Conservation (phyloP, 2,329 filamentous ascomycete species). For the Cryphonectria japonica region DNA sequence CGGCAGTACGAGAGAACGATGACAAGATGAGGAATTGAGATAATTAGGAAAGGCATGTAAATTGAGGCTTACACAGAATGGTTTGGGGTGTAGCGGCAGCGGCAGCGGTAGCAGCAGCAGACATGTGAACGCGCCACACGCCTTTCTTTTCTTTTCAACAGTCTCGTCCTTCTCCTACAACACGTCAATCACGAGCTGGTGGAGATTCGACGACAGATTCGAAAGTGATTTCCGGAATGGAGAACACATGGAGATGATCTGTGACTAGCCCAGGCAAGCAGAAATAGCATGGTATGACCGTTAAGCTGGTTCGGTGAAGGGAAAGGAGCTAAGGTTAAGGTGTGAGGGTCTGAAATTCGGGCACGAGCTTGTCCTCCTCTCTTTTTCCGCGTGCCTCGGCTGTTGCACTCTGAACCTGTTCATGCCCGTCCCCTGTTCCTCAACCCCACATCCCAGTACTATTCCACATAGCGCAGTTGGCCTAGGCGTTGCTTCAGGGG, state of each 20-base stretch:
- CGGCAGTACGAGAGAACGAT: background rate
- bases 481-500: background rate
- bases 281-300: background rate
- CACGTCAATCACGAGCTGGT: background rate
- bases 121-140: slow-evolving; percentile 6
- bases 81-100: background rate
- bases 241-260: background rate
- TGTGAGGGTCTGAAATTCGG: background rate
- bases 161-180: background rate
- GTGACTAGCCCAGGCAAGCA: background rate
- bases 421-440: background rate
- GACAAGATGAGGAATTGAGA: background rate
- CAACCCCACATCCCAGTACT: background rate
- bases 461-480: background rate
- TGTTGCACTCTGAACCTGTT: slow-evolving; percentile 5
- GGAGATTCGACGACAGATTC: background rate
- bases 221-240: background rate
- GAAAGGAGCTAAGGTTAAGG: background rate
- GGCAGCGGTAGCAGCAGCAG: background rate
- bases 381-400: slow-evolving; percentile 26
- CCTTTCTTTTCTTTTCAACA: background rate
- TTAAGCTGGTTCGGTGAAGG: slow-evolving; percentile 1
- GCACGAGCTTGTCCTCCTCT: background rate
- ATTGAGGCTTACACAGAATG: background rate
- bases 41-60: background rate